A percentile compares a stretch with the other conserved stretches of the same genome.
Conservation (phyloP, 169 alveolate genomes). For the Babesia divergens region DNA sequence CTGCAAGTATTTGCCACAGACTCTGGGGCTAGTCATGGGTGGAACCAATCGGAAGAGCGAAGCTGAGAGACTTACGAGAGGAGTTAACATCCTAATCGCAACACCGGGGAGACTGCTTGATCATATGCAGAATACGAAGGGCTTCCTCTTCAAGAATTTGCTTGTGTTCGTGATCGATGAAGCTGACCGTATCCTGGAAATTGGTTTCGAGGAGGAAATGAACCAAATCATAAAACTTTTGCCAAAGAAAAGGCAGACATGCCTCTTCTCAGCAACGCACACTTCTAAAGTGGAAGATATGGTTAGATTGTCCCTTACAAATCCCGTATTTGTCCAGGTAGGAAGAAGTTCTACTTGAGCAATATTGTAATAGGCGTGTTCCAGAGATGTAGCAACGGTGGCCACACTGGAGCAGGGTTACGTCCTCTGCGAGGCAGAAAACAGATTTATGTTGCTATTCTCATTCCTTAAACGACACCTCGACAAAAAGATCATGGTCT, state of each 20-base stretch:
- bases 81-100: slow-evolving; percentile 94
- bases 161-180: slow-evolving; percentile 95
- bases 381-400: slow-evolving; percentile 88
- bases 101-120: slow-evolving; percentile 99
- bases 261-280: slow-evolving; percentile 98
- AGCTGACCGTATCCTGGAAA: slow-evolving; percentile 97
- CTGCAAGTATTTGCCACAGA: slow-evolving; percentile 89
- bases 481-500: slow-evolving; percentile 94
- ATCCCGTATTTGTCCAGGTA: slow-evolving; percentile 93
- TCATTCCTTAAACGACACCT: slow-evolving; percentile 94
- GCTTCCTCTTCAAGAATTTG: slow-evolving; percentile 93
- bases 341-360: background rate
- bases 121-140: slow-evolving; percentile 97
- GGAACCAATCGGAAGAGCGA: slow-evolving; percentile 97
- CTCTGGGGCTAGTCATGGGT: slow-evolving; percentile 97
- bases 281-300: slow-evolving; percentile 94
- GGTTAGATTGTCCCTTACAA: slow-evolving; percentile 91
- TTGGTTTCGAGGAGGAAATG: slow-evolving; percentile 99
- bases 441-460: slow-evolving; percentile 92
- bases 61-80: slow-evolving; percentile 92
- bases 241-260: slow-evolving; percentile 96
- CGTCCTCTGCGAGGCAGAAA: slow-evolving; percentile 94
- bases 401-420: slow-evolving; percentile 96
- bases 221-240: slow-evolving; percentile 92
- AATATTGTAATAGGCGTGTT: slow-evolving; percentile 9